A percentile compares a stretch with the other conserved stretches of the same genome.
phyloP scores from a whole-genome alignment of 805 yeast species.

The Monosporozyma siamensis region DNA sequence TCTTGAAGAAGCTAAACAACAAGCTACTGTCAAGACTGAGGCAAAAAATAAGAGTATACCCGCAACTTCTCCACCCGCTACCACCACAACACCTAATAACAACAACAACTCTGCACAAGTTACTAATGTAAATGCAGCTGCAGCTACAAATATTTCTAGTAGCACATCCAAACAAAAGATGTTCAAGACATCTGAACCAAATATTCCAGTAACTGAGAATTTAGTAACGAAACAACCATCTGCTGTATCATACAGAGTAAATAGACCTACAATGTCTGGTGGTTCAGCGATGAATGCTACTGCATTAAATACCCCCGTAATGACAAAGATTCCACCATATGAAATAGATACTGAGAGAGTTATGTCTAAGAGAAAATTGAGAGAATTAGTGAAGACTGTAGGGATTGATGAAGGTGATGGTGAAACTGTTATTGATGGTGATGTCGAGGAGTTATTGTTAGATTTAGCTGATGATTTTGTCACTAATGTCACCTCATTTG shows the following conservation, averaged over 20 bases:
- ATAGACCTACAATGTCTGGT: conserved; percentile 75
- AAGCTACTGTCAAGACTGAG: conserved; percentile 1
- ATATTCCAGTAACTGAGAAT: conserved; percentile 62
- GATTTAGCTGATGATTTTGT: conserved; percentile 96
- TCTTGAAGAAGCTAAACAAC: conserved; percentile 8
- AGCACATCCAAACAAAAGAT: conserved; percentile 19
- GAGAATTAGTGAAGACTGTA: conserved; percentile 75
- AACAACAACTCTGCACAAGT: conserved; percentile 31
- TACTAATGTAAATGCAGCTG: conserved; percentile 42
- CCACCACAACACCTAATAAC: no score
- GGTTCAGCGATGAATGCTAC: conserved; percentile 71
- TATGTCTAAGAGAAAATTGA: conserved; percentile 77
- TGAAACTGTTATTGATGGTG: conserved; percentile 86
- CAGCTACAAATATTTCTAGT: conserved; percentile 34
- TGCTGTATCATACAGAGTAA: conserved; percentile 56
- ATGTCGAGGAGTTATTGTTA: conserved; percentile 80
- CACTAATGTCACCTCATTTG: conserved; percentile 80
- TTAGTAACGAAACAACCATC: conserved; percentile 57
- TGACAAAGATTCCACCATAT: conserved; percentile 66
- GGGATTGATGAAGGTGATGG: conserved; percentile 88
- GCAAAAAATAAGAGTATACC: not conserved
- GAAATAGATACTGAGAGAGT: conserved; percentile 78
- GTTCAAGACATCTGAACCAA: conserved; percentile 41
- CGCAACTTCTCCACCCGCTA: not conserved
- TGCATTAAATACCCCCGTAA: conserved; percentile 65